Base-by-base conservation (phyloP, 1,284 basidiomycete species). In the Vanrija humicola region DNA sequence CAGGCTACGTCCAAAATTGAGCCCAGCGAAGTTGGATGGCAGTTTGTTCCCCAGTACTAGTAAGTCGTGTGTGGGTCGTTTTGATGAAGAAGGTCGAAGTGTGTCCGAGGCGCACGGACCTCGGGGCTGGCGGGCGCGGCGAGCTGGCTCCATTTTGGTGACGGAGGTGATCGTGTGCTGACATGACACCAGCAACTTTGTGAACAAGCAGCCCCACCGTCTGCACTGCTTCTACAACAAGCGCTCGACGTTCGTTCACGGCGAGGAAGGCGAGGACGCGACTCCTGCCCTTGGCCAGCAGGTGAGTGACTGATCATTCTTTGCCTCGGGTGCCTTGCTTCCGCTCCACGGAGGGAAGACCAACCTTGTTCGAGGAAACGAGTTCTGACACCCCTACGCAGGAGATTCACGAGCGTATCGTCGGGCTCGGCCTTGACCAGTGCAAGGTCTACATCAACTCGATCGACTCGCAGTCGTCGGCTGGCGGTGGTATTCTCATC, bases 151-250 rank as follows among this genome's bases (percentile, higher is more conserved):
- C 43, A 44, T 23, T 26, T 46, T 18, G 28, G 6, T 28, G 28
- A 28, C 10, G 28, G 26, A 28, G n/a, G 45, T 46, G 46, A 47
- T 26, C 19, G 6, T 15, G 6, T 6, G 39, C 51, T 58, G 45
- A 61, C 52, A 25, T 14, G 16, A 25, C 19, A 15, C 19, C 69
- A 81, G 81, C 81, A 94, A 90, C 70, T 94, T 91, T 82, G 89
- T 97, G 77, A 96, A 98, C 85, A 94, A 97, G 80, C 87, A 95
- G 63, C 95, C 95, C 63, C 82, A 88, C 78, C 89, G 92, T 75
- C 84, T 98, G 65, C 95, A 98, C 80, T 95, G 93, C 80, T 98
- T 98, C 82, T 99, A 98, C 83, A 97, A 88, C 74, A 98, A 98
- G 83, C 85, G 85, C 68, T 97, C 93, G 50, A 97, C 95, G 65